Conservation (phyloP, 1,284 basidiomycete genomes). For the Melampsora americana region DNA sequence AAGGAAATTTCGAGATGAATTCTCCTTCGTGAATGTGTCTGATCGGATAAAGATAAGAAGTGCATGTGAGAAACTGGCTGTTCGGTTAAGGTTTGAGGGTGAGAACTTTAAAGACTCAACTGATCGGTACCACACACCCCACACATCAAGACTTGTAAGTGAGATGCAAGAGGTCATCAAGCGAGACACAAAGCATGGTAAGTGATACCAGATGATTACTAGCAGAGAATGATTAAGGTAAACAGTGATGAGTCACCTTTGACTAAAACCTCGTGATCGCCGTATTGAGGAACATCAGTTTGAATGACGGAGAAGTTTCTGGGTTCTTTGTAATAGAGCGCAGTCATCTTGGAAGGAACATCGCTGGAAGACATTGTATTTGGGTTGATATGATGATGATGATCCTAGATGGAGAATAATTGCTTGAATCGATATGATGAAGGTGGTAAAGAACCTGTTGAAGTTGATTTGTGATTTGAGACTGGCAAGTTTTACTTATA, state of each 20-base stretch:
- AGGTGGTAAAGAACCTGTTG: too few species aligned
- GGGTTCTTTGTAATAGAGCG: constrained; percentile 57
- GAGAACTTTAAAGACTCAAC: constrained; percentile 11
- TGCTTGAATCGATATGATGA: too few species aligned
- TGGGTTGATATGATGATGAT: too few species aligned
- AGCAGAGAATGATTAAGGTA: background rate
- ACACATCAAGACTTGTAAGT: constrained; percentile 10
- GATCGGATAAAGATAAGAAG: constrained; percentile 17
- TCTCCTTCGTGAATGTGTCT: constrained; percentile 73
- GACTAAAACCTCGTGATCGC: constrained; percentile 66
- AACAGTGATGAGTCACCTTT: constrained; percentile 59
- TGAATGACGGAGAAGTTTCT: constrained; percentile 64
- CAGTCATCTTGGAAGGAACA: constrained; percentile 38
- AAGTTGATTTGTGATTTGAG: too few species aligned
- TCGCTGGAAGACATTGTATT: background rate
- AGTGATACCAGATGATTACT: background rate
- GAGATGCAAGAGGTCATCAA: too few species aligned
- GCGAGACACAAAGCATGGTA: too few species aligned
- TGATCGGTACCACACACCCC: constrained; percentile 42
- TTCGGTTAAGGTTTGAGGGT: background rate
- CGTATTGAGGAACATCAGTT: constrained; percentile 64
- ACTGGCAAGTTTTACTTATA: too few species aligned
- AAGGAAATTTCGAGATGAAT: constrained; percentile 71
- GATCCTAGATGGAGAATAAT: too few species aligned
- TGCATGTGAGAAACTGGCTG: background rate